A percentile compares a stretch with the other conserved stretches of the same genome.
Conservation (phyloP, 495 filamentous ascomycete species). For the Lasiosphaeria hispida region DNA sequence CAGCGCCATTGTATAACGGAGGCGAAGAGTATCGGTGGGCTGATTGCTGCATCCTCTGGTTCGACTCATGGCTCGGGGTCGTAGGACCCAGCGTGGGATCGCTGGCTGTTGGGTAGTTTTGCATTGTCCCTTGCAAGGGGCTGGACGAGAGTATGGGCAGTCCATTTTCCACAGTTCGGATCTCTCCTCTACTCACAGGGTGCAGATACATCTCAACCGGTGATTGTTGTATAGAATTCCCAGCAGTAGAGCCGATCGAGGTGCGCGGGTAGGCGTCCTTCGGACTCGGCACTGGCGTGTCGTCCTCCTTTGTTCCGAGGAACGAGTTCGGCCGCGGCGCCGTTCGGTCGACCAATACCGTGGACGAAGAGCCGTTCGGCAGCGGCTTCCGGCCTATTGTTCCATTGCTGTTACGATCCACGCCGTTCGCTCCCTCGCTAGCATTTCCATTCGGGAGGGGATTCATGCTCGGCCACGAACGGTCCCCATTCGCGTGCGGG, state of each 20-base stretch:
- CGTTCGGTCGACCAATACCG: conserved; percentile 25
- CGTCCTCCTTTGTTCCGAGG: conserved; percentile 7
- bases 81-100: conserved; percentile 39
- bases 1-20: conserved; percentile 51
- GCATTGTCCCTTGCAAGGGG: neutral
- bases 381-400: conserved; percentile 18
- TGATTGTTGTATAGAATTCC: conserved; percentile 31
- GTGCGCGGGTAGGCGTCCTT: conserved; percentile 18
- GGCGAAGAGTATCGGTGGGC: conserved; percentile 76
- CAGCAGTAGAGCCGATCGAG: conserved; percentile 32
- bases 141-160: conserved; percentile 12
- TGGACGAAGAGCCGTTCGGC: conserved; percentile 18
- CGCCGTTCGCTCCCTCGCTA: conserved; percentile 16
- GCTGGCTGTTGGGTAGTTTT: conserved; percentile 10
- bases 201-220: conserved; percentile 35
- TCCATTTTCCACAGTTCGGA: conserved; percentile 30
- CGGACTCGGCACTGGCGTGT: neutral
- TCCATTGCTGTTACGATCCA: conserved; percentile 5
- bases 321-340: neutral
- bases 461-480: conserved; percentile 29
- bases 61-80: conserved; percentile 42
- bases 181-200: conserved; percentile 31
- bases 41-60: conserved; percentile 35
- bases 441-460: conserved; percentile 22
- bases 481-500: conserved; percentile 20